These are phyloP conservation scores for Starmera dryadoides DNA, from an alignment of 805 yeast genomes.

Conservation along the genomic window DNA sequence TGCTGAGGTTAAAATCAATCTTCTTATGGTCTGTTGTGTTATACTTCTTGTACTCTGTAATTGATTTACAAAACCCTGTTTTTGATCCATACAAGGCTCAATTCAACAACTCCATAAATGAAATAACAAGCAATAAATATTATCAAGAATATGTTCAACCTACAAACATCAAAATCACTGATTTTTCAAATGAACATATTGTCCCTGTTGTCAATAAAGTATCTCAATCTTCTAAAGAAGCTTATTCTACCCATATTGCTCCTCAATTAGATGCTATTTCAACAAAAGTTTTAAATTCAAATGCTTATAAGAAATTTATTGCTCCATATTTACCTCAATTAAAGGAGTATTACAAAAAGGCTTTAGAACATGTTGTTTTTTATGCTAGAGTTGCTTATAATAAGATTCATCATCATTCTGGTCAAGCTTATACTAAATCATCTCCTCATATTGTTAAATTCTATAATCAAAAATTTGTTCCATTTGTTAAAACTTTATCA, in stretches of 20 bases:
- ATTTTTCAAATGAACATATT: not conserved
- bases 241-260: not conserved
- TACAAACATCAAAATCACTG: not conserved
- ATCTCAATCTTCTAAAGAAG: not conserved
- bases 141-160: not conserved
- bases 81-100: not conserved
- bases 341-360: no score
- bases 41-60: not conserved
- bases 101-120: not conserved
- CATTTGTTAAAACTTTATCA: no score
- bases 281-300: not conserved
- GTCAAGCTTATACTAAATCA: no score
- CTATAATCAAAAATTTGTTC: no score
- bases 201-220: not conserved
- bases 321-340: not conserved
- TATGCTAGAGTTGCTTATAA: no score
- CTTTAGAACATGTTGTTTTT: no score
- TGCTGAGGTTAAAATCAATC: no score
- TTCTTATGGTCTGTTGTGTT: not conserved
- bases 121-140: not conserved
- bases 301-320: not conserved
- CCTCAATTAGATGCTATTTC: not conserved
- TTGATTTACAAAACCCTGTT: not conserved
- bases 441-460: no score
- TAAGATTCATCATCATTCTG: no score